These are phyloP conservation scores for Populus hybrid DNA, from an alignment of 441 rosid species.

Conservation along the genomic window DNA sequence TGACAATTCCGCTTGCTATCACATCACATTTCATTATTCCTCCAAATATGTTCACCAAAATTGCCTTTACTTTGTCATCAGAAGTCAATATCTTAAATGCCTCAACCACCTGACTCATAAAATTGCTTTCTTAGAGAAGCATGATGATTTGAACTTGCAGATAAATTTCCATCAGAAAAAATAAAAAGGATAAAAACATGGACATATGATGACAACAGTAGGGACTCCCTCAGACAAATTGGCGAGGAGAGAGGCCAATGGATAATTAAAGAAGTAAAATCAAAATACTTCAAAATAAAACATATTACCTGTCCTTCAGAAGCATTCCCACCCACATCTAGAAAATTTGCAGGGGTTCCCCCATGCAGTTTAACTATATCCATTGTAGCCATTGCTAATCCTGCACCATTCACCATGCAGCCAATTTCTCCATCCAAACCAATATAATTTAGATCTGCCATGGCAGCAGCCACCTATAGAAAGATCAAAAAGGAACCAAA, in stretches of 20 bases:
- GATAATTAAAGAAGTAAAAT: conserved; percentile 7
- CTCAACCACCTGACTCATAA: conserved; percentile 70
- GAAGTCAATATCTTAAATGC: conserved; percentile 97
- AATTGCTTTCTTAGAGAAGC: neutral
- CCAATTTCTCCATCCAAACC: conserved; percentile 99
- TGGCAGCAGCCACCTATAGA: conserved; percentile 79
- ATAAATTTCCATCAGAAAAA: neutral
- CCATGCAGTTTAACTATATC: conserved; percentile 96
- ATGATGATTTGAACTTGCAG: neutral
- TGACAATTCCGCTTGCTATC: conserved; percentile 96
- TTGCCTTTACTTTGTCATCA: conserved; percentile 96
- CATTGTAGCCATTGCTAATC: conserved; percentile 99
- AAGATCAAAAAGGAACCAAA: neutral
- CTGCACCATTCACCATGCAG: conserved; percentile 99
- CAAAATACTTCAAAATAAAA: conserved; percentile 8
- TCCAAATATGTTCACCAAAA: conserved; percentile 94
- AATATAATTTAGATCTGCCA: conserved; percentile 95
- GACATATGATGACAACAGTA: neutral
- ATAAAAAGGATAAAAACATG: neutral
- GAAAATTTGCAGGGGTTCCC: conserved; percentile 98
- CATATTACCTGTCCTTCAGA: conserved; percentile 82
- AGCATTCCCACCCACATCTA: conserved; percentile 98
- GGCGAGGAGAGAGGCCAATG: neutral
- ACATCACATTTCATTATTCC: conserved; percentile 99
- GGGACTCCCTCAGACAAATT: neutral